Percentiles rank a stretch among this genome's conserved stretches.
Evolutionary conservation across 2,329 filamentous ascomycete species (phyloP).

Genomic region (Monilinia fructicola): DNA sequence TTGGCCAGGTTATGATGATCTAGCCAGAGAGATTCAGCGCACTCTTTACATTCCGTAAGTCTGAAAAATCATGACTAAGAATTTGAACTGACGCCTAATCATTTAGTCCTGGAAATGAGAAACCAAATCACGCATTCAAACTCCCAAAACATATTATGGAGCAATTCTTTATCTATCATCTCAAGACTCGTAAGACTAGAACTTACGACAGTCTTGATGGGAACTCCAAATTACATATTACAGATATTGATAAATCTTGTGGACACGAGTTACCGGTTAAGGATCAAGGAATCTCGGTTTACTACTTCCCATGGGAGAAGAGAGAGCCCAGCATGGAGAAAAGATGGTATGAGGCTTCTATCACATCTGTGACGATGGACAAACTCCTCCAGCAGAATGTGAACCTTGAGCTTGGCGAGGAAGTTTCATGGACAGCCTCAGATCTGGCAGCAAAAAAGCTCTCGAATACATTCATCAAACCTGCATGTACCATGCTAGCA

Average conservation of each 20-base stretch:
- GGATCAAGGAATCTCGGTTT: constrained; percentile 17
- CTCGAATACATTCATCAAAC: constrained; percentile 24
- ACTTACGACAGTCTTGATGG: constrained; percentile 23
- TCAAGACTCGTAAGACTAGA: constrained; percentile 24
- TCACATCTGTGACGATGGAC: constrained; percentile 27
- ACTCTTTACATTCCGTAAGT: constrained; percentile 38
- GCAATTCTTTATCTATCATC: constrained; percentile 1
- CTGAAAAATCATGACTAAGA: not conserved
- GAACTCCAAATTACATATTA: constrained; percentile 26
- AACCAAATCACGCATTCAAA: constrained; percentile 23
- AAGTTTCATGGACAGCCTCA: constrained; percentile 28
- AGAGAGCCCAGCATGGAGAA: constrained; percentile 1
- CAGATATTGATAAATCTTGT: constrained; percentile 24
- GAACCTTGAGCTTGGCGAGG: constrained; percentile 31
- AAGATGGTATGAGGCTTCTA: constrained; percentile 32
- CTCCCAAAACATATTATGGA: constrained; percentile 12
- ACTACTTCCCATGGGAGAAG: constrained; percentile 17
- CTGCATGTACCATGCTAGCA: constrained; percentile 31
- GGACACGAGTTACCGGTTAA: constrained; percentile 13
- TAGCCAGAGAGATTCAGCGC: constrained; percentile 28
- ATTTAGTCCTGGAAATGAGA: constrained; percentile 17
- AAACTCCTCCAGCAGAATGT: constrained; percentile 28
- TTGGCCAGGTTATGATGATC: constrained; percentile 24
- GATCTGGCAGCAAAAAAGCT: constrained; percentile 19
- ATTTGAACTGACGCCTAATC: not conserved